These are phyloP conservation scores for Leccinum griseonigrum DNA, from an alignment of 1,284 basidiomycete species.

Conservation along the genomic window DNA sequence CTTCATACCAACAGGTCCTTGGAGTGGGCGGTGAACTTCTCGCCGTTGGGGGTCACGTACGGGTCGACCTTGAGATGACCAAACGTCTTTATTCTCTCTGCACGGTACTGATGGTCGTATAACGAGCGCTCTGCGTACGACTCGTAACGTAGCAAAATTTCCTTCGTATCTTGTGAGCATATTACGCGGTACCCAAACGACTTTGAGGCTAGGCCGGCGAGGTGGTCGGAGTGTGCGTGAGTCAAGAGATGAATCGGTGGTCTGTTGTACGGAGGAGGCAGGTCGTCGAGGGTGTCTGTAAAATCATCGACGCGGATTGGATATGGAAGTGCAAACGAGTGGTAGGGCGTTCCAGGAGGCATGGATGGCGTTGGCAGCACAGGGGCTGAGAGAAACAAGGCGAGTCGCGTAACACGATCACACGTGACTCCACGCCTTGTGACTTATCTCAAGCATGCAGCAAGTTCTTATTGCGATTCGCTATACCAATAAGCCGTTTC, in stretches of 20 bases:
- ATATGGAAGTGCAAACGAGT: slow-evolving; percentile 66
- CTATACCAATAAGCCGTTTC: no score
- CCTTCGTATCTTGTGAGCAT: slow-evolving; percentile 79
- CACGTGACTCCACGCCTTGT: no score
- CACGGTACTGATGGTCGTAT: slow-evolving; percentile 47
- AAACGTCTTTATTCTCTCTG: slow-evolving; percentile 61
- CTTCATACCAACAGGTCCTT: slow-evolving; percentile 51
- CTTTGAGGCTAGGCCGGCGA: slow-evolving; percentile 64
- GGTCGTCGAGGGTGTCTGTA: slow-evolving; percentile 37
- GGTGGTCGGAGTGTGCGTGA: slow-evolving; percentile 85
- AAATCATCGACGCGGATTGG: slow-evolving; percentile 82
- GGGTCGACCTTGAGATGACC: slow-evolving; percentile 64
- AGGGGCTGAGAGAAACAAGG: slow-evolving; percentile 11
- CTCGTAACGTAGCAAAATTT: slow-evolving; percentile 78
- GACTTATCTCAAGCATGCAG: neutral
- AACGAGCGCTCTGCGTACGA: slow-evolving; percentile 61
- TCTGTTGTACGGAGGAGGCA: slow-evolving; percentile 34
- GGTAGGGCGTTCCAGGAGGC: slow-evolving; percentile 70
- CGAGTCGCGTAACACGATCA: no score
- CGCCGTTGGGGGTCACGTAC: slow-evolving; percentile 44
- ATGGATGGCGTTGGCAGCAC: slow-evolving; percentile 36
- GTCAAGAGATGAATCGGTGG: slow-evolving; percentile 74
- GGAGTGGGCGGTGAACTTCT: slow-evolving; percentile 45
- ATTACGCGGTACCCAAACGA: slow-evolving; percentile 67
- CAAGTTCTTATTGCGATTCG: no score